These are phyloP conservation scores for Dothistroma pini DNA, from an alignment of 2,329 filamentous ascomycete genomes.

Conservation along the genomic window DNA sequence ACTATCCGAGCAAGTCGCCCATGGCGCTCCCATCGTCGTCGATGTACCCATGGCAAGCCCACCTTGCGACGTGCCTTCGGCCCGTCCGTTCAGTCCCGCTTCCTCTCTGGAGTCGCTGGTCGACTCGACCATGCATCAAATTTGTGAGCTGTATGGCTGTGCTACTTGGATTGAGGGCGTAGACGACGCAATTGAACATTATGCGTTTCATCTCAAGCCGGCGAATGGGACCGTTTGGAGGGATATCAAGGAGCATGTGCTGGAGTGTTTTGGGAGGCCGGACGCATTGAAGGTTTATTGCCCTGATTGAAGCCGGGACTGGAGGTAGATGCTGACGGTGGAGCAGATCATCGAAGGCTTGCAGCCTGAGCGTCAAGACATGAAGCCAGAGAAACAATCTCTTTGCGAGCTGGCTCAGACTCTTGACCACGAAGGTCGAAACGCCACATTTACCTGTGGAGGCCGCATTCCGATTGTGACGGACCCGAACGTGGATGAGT, in stretches of 20 bases:
- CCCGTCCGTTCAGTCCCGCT: too few species aligned
- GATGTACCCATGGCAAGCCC: neutral
- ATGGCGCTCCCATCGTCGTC: neutral
- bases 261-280: neutral
- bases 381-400: neutral
- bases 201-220: neutral
- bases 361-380: neutral
- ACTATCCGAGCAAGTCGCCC: neutral
- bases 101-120: too few species aligned
- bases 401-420: conserved; percentile 1
- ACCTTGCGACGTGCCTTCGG: neutral
- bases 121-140: too few species aligned
- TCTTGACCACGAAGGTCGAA: conserved; percentile 6
- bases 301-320: neutral
- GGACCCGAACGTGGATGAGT: neutral
- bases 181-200: neutral
- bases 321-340: neutral
- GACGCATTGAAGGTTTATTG: neutral
- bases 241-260: neutral
- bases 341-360: neutral
- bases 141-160: too few species aligned
- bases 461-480: conserved; percentile 6
- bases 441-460: conserved; percentile 13
- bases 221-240: neutral
- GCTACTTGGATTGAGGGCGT: too few species aligned